These are phyloP conservation scores for Amanita brunnescens DNA, from an alignment of 768 basidiomycete genomes.

Conservation along the genomic window DNA sequence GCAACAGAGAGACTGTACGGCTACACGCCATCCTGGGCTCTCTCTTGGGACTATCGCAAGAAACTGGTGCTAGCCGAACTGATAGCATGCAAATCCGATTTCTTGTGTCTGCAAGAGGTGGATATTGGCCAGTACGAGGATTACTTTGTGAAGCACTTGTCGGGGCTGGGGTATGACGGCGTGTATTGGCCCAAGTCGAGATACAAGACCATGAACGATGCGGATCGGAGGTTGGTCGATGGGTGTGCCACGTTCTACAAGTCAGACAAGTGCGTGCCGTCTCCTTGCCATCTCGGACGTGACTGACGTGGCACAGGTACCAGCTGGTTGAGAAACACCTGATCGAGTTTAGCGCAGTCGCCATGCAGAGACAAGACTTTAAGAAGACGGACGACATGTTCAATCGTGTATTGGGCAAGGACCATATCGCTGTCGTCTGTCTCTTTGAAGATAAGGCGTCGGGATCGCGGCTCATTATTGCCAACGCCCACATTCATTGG, in stretches of 20 bases:
- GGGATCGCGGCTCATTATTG: conserved; percentile 81
- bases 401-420: conserved; percentile 92
- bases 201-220: conserved; percentile 85
- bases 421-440: conserved; percentile 84
- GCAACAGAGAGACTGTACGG: conserved; percentile 88
- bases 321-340: conserved; percentile 89
- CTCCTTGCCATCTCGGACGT: conserved; percentile 5
- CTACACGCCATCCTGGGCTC: conserved; percentile 95
- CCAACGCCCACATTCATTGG: conserved; percentile 92
- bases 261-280: conserved; percentile 59
- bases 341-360: conserved; percentile 87
- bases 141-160: conserved; percentile 71
- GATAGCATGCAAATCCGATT: conserved; percentile 72
- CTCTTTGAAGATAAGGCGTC: conserved; percentile 82
- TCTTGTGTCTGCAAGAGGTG: conserved; percentile 93
- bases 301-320: conserved; percentile 44
- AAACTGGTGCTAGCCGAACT: conserved; percentile 83
- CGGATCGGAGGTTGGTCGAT: conserved; percentile 84
- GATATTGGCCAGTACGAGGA: conserved; percentile 90
- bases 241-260: conserved; percentile 98
- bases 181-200: conserved; percentile 88
- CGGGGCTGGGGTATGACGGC: conserved; percentile 77
- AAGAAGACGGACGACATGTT: conserved; percentile 99
- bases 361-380: conserved; percentile 88
- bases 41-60: conserved; percentile 92